Evolutionary conservation across 2,329 filamentous ascomycete genomes (phyloP), one percentile per base, ranked within the genome.

Genomic region (Blastomyces silverae): DNA sequence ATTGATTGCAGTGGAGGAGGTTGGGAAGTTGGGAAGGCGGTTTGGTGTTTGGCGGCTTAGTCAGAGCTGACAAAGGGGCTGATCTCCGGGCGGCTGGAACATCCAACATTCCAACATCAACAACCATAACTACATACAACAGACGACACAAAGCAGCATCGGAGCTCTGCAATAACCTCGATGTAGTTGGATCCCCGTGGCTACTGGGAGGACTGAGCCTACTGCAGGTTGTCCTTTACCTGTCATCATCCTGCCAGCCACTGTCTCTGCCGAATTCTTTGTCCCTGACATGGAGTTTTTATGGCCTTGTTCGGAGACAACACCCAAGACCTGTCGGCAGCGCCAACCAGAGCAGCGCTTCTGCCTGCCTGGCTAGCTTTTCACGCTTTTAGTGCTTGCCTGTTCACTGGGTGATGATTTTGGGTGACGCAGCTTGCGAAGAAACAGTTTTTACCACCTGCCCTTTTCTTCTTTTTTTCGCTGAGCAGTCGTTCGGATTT

Each of bases 201-300:
- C 28, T 37, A 3, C 42, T 61, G 22, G 39, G 20, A 28, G 58
- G 58, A 48, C 25, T 50, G 42, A 61, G 15, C 58, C 44, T 50
- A 17, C 58, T 61, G 42, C 58, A 28, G 42, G 44, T 28, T n/a
- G 58, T 22, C 8, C 15, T 61, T 28, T 17, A 4, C n/a, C 42
- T 50, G 20, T 34, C 20, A 34, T 48, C 15, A 8, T n/a, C 31
- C 7, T 13, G 4, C 4, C 28, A 34, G 6, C 31, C 20, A 22
- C 50, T 37, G 44, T n/a, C 25, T 34, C 13, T 34, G 15, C 34
- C 25, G 10, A 20, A 34, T 50, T 50, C 58, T 50, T 61, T 61
- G 44, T 50, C 31, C 58, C 31, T 58, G 58, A 50, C 42, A 61
- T 61, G 58, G 58, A 50, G 58, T 31, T 13, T 61, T 22, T 37